phyloP scores from a whole-genome alignment of 192 early-diverging fungal species.

The Allomyces javanicus region DNA sequence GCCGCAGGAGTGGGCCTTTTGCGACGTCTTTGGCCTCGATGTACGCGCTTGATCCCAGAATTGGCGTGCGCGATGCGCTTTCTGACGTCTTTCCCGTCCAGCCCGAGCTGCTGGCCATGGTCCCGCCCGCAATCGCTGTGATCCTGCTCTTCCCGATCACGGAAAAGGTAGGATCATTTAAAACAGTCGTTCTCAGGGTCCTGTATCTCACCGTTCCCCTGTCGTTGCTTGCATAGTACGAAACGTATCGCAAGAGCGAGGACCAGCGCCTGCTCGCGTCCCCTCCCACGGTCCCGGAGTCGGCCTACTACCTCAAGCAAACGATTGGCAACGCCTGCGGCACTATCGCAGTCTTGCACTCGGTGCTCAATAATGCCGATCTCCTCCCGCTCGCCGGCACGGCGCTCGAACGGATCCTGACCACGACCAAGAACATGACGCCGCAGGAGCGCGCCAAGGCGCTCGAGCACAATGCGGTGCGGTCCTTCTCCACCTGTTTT shows the following conservation, averaged over 20 bases:
- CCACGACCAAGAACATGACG: slow-evolving; percentile 31
- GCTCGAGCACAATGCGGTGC: slow-evolving; percentile 37
- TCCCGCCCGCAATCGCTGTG: slow-evolving; percentile 66
- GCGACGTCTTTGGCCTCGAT: slow-evolving; percentile 46
- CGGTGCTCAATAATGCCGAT: slow-evolving; percentile 55
- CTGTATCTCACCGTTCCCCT: too few relatives aligned
- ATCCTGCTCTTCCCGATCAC: slow-evolving; percentile 73
- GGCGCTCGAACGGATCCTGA: slow-evolving; percentile 42
- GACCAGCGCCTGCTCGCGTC: slow-evolving; percentile 18
- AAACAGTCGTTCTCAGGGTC: background rate
- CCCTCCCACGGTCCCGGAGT: slow-evolving; percentile 28
- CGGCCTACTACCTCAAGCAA: slow-evolving; percentile 62
- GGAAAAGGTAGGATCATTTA: slow-evolving; percentile 12
- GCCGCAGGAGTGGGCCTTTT: slow-evolving; percentile 34
- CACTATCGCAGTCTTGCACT: slow-evolving; percentile 81
- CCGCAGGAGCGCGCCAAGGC: slow-evolving; percentile 52
- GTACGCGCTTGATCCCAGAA: background rate
- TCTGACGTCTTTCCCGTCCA: slow-evolving; percentile 30
- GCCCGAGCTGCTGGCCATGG: slow-evolving; percentile 52
- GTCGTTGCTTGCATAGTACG: slow-evolving; percentile 11
- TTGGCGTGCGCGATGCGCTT: background rate
- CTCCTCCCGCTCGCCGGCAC: slow-evolving; percentile 20
- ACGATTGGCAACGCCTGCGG: slow-evolving; percentile 87
- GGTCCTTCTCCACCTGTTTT: slow-evolving; percentile 5
- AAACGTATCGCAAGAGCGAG: slow-evolving; percentile 27